Conservation (phyloP, 2,329 filamentous ascomycete genomes). For the Fusarium armeniacum region DNA sequence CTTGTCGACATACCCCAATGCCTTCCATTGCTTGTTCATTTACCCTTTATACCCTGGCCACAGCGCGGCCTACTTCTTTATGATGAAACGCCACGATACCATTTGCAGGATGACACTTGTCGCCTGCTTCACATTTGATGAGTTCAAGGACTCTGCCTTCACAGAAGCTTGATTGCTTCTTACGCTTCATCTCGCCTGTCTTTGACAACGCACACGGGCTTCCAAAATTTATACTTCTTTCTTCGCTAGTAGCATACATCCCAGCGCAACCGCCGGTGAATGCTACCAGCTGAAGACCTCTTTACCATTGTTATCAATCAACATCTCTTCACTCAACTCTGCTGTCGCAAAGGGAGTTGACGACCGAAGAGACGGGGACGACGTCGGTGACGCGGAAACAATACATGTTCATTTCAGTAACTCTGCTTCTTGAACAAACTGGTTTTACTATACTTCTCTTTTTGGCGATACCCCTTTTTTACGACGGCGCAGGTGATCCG, state of each 20-base stretch:
- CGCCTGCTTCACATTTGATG: slow-evolving; percentile 46
- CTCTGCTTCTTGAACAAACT: slow-evolving; percentile 45
- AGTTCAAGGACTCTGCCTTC: slow-evolving; percentile 46
- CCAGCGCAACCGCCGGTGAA: slow-evolving; percentile 43
- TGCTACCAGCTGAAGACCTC: slow-evolving; percentile 45
- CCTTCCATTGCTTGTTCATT: slow-evolving; percentile 43
- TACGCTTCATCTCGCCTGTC: slow-evolving; percentile 49
- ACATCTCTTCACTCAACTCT: slow-evolving; percentile 48
- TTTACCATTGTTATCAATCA: slow-evolving; percentile 44
- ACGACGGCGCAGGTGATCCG: slow-evolving; percentile 45
- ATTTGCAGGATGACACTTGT: slow-evolving; percentile 43
- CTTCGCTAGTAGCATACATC: slow-evolving; percentile 41
- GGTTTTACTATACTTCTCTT: slow-evolving; percentile 52
- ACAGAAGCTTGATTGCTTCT: slow-evolving; percentile 49
- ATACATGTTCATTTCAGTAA: slow-evolving; percentile 46
- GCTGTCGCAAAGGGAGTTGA: slow-evolving; percentile 44
- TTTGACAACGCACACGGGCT: slow-evolving; percentile 36
- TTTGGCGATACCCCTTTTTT: slow-evolving; percentile 56
- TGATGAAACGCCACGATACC: slow-evolving; percentile 50
- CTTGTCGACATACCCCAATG: slow-evolving; percentile 39
- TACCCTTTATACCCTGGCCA: slow-evolving; percentile 36
- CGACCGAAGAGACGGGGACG: slow-evolving; percentile 44
- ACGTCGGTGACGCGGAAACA: slow-evolving; percentile 46
- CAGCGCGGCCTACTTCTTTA: slow-evolving; percentile 41
- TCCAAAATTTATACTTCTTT: slow-evolving; percentile 47